These are phyloP conservation scores for Oidiodendron maius DNA, from an alignment of 495 filamentous ascomycete species.

Conservation along the genomic window DNA sequence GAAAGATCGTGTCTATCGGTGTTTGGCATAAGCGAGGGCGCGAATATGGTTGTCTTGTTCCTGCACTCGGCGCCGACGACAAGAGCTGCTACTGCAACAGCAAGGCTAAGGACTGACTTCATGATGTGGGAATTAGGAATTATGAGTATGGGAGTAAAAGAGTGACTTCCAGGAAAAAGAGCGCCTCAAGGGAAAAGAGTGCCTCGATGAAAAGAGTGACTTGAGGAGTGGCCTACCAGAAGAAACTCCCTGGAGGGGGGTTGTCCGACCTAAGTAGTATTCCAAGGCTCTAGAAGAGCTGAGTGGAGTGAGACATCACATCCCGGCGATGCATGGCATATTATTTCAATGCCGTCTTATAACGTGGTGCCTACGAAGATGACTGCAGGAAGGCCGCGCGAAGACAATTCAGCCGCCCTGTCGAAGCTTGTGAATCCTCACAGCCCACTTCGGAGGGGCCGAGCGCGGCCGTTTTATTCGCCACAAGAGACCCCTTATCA, in stretches of 20 bases:
- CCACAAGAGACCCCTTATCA: neutral
- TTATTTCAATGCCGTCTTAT: neutral
- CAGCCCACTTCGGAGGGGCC: neutral
- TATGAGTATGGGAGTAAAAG: conserved; percentile 1
- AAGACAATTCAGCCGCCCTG: neutral
- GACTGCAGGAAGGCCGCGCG: neutral
- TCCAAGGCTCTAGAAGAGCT: neutral
- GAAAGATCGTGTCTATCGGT: conserved; percentile 18
- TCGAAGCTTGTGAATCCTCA: neutral
- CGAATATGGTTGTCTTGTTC: conserved; percentile 20
- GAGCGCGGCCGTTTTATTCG: neutral
- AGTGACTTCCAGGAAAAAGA: too few relatives aligned
- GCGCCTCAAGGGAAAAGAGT: too few relatives aligned
- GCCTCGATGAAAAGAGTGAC: neutral
- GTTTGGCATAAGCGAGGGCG: conserved; percentile 16
- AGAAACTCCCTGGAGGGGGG: neutral
- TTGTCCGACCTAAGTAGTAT: neutral
- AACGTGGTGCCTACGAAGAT: neutral
- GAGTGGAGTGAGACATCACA: neutral
- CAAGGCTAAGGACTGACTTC: conserved; percentile 9
- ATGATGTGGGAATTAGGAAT: conserved; percentile 4
- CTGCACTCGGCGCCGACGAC: neutral
- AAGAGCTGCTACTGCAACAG: conserved; percentile 1
- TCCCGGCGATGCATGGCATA: neutral
- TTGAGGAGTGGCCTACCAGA: neutral